phyloP scores from a whole-genome alignment of 176 grass and related monocot genomes.

The Aegilops sharonensis region DNA sequence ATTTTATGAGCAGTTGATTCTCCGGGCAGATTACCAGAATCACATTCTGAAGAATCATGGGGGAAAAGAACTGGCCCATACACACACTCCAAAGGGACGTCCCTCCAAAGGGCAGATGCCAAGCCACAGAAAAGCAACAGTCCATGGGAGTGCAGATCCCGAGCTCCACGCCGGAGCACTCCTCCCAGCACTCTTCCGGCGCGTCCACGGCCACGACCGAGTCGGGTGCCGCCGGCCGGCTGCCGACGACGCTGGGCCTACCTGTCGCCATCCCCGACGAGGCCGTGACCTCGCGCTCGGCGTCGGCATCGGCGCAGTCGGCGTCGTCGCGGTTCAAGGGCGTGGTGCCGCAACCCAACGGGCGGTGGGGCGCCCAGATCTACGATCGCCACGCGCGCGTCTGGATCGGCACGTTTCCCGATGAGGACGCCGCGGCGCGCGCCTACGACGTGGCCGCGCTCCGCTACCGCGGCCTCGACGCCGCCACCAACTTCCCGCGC shows the following conservation, averaged over 20 bases:
- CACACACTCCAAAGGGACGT: too few species aligned
- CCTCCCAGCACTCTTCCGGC: not conserved
- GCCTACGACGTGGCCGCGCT: conserved; percentile 80
- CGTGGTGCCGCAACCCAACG: conserved; percentile 94
- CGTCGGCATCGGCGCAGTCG: conserved; percentile 6
- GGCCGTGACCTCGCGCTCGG: conserved; percentile 32
- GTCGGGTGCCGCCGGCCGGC: conserved; percentile 13
- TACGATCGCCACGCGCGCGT: conserved; percentile 91
- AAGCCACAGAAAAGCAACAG: not conserved
- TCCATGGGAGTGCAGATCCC: conserved; percentile 33
- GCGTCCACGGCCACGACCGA: conserved; percentile 48
- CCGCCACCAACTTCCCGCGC: conserved; percentile 52
- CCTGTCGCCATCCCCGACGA: not conserved
- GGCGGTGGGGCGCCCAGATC: conserved; percentile 95
- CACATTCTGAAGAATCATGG: too few species aligned
- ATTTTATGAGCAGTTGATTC: too few species aligned
- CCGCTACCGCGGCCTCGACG: conserved; percentile 66
- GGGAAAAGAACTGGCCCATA: too few species aligned
- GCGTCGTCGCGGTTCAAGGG: conserved; percentile 83
- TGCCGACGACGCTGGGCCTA: not conserved
- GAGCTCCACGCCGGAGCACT: not conserved
- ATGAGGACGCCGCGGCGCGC: conserved; percentile 52
- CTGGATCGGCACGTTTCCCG: conserved; percentile 88
- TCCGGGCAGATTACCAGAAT: too few species aligned
- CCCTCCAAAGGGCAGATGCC: too few species aligned